Base-by-base conservation (phyloP, 2,329 filamentous ascomycete species). In the Chrysoporthe austroafricana region DNA sequence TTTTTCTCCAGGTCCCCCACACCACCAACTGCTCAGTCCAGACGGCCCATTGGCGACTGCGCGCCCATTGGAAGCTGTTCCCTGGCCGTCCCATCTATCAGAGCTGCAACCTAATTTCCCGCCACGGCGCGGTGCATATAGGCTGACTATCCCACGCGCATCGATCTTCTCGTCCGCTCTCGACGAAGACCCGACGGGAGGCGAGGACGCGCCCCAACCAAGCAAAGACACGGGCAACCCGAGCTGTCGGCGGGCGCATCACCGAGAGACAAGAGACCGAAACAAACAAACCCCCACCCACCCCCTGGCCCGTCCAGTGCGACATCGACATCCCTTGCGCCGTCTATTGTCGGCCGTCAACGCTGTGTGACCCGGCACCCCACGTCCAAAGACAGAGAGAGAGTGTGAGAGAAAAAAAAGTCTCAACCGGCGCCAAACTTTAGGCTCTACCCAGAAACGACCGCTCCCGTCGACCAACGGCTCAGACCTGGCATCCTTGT, bases 401-500 rank as follows among this genome's bases (percentile, higher is more conserved):
- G 9, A 26, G 21, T 26, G 18, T 1, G 4, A 21, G 9, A 13
- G 14, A 4, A 32, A 32, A 32, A 52, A 54, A 54, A 13, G 50
- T 16, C 11, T 32, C 54, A 7, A 57, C 8, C 44, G 11, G 8
- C 44, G 39, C 21, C 58, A 26, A 61, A 44, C 18, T 39, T 39
- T 9, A 9, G 9, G 36, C 5, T 18, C 26, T 26, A 26, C 32
- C 32, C 48, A 54, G 36, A n/a, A 8, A 32, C 59, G 43, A 61
- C 52, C 42, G 44, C 34, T 50, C 60, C 46, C 44, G 42, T 61
- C 50, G 21, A 46, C 32, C 26, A 2, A 32, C 58, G 32, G 60
- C 43, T 62, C 54, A 11, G 60, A 14, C 13, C 44, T 16, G 60
- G 26, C 43, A 69, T 66, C 58, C 67, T 56, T 66, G 63, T 48